Base-by-base conservation (phyloP, 2,329 filamentous ascomycete species). In the Elsinoe necatrix region DNA sequence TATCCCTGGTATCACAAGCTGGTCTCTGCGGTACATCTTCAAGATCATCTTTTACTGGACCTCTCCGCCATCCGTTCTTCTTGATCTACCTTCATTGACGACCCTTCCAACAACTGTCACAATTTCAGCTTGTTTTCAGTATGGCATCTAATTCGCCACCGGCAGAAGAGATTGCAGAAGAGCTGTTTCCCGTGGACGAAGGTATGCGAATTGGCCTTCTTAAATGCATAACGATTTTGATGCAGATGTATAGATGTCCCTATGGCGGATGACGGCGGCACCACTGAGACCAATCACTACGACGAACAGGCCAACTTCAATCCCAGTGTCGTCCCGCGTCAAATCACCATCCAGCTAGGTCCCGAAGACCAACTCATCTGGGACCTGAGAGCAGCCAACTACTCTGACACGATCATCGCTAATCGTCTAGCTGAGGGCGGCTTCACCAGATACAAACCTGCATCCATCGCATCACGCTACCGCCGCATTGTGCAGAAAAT, bases 391-490 rank as follows among this genome's bases (percentile, higher is more conserved):
- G 65, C 71, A 55, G 64, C 69, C 20, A 70, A 69, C 18, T 74
- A 68, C 64, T 68, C 67, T 29, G 75, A 78, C 60, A 69, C 70
- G 20, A 69, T 73, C 47, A 73, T 79, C 31, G 67, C 72, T 1
- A 64, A 72, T 1, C 70, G 68, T 54, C 67, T 80, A 4, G 61
- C 64, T 5, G 64, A 71, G 14, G 69, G 76, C 55, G 72, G 72
- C 21, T 69, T 73, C 43, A 69, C 70, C 42, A 65, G 66, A 20
- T 78, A 77, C 62, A 71, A 72, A 25, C 63, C 66, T 21, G 77
- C 77, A 67, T 74, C 75, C 1, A 73, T 80, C 54, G 70, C 71
- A 18, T 75, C 73, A 31, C 75, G 77, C 37, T 77, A 73, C 64
- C 63, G 66, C 41, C 74, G 76, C 20, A 69, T 79, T 51, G 72